A percentile compares a stretch with the other conserved stretches of the same genome.
phyloP scores from a whole-genome alignment of 768 basidiomycete species.

The Rhodotorula paludigena region DNA sequence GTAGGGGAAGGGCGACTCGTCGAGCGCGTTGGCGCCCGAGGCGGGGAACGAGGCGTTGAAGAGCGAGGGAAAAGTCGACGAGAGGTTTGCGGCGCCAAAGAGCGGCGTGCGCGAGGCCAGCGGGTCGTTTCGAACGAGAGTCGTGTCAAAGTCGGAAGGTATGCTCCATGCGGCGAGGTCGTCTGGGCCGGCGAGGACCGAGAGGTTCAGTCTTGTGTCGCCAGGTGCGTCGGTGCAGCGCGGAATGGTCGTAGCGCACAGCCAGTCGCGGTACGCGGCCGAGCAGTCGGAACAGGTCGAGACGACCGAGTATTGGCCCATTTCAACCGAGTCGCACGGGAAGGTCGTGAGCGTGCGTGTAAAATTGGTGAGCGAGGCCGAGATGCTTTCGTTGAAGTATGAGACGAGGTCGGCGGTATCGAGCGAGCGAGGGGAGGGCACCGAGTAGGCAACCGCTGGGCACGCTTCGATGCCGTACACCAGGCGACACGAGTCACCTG shows the following conservation, averaged over 20 bases:
- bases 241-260: constrained; percentile 67
- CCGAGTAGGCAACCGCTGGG: constrained; percentile 63
- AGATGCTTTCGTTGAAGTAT: constrained; percentile 36
- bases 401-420: constrained; percentile 57
- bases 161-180: constrained; percentile 19
- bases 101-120: constrained; percentile 39
- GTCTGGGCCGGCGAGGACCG: neutral
- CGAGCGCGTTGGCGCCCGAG: neutral
- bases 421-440: constrained; percentile 59
- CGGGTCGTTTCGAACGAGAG: constrained; percentile 32
- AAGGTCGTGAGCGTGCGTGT: constrained; percentile 65
- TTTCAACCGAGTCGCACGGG: constrained; percentile 58
- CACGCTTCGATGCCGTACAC: constrained; percentile 70
- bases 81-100: constrained; percentile 28
- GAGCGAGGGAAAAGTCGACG: constrained; percentile 19
- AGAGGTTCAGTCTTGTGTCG: constrained; percentile 4
- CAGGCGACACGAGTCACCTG: constrained; percentile 55
- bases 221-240: constrained; percentile 60
- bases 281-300: constrained; percentile 73
- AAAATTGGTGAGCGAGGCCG: constrained; percentile 62
- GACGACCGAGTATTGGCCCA: constrained; percentile 72
- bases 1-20: constrained; percentile 50
- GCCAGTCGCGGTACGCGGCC: constrained; percentile 67
- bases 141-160: neutral
- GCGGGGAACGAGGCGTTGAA: constrained; percentile 24